Evolutionary conservation across 805 yeast genomes (phyloP).

Genomic region (Wickerhamiella kurtzmanii): DNA sequence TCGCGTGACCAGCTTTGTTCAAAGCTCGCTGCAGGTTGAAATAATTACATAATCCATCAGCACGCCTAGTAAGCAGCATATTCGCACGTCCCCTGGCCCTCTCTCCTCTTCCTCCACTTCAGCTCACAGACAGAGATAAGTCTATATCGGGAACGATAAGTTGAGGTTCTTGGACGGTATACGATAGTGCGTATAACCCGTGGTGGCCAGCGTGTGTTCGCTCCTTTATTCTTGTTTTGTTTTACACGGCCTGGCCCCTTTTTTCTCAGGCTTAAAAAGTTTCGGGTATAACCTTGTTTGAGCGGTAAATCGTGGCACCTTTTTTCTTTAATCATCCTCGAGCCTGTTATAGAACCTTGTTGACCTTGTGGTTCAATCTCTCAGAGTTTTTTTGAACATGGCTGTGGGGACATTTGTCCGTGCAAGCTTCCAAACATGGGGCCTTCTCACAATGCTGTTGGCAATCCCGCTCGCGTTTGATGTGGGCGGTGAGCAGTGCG

Average conservation of each 20-base stretch:
- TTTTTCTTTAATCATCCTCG: too few relatives aligned
- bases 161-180: not conserved
- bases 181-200: not conserved
- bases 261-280: too few relatives aligned
- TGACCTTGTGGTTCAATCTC: not conserved
- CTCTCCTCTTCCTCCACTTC: not conserved
- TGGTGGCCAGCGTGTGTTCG: not conserved
- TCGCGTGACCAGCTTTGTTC: not conserved
- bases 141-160: not conserved
- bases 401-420: constrained; percentile 5
- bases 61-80: not conserved
- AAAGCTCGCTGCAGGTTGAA: not conserved
- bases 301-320: too few relatives aligned
- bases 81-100: not conserved
- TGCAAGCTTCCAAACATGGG: constrained; percentile 11
- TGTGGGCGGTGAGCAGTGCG: constrained; percentile 83
- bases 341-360: too few relatives aligned
- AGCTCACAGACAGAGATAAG: not conserved
- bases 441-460: constrained; percentile 23
- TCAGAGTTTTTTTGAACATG: too few relatives aligned
- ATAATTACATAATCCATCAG: not conserved
- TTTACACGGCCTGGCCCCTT: too few relatives aligned
- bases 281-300: too few relatives aligned
- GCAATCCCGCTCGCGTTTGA: constrained; percentile 90
- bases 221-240: not conserved